A percentile compares a stretch with the other conserved stretches of the same genome.
These are phyloP conservation scores for Tinospora cordifolia DNA, from an alignment of 164 flowering plant species.

Conservation along the genomic window DNA sequence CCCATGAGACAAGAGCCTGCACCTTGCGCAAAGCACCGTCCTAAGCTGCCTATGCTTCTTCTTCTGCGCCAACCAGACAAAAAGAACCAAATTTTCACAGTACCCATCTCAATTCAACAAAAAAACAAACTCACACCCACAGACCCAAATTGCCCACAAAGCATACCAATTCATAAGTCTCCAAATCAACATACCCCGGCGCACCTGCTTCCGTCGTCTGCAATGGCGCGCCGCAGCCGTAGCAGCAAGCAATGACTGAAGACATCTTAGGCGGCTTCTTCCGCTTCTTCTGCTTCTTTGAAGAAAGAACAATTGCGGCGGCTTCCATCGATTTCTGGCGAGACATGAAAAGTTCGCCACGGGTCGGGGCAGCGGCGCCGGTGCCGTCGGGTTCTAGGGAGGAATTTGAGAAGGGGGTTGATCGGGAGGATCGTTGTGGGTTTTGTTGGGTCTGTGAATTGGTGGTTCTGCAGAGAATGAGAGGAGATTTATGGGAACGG, in stretches of 20 bases:
- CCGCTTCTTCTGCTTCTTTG: conserved; percentile 29
- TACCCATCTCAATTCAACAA: not conserved
- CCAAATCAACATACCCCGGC: conserved; percentile 77
- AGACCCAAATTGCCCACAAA: not conserved
- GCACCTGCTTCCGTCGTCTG: conserved; percentile 67
- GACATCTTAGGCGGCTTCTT: conserved; percentile 26
- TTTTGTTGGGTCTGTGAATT: conserved; percentile 17
- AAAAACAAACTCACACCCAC: not conserved
- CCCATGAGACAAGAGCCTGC: conserved; percentile 81
- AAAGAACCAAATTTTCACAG: not conserved
- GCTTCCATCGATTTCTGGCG: conserved; percentile 45
- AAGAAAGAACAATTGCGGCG: conserved; percentile 24
- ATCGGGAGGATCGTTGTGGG: conserved; percentile 2
- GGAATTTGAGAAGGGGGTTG: conserved; percentile 17
- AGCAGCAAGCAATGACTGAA: conserved; percentile 43
- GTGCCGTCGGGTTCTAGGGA: conserved; percentile 40
- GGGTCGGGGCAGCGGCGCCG: conserved; percentile 77
- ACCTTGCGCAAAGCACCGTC: conserved; percentile 83
- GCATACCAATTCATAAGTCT: conserved; percentile 65
- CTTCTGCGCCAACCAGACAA: conserved; percentile 45
- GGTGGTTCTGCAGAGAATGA: conserved; percentile 30
- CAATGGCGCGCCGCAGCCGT: conserved; percentile 96
- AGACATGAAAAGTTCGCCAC: conserved; percentile 62
- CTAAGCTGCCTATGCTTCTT: conserved; percentile 86
- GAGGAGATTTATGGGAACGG: conserved; percentile 11